Base-by-base conservation (phyloP, 305 asterid species). In the Fraxinus baroniana region DNA sequence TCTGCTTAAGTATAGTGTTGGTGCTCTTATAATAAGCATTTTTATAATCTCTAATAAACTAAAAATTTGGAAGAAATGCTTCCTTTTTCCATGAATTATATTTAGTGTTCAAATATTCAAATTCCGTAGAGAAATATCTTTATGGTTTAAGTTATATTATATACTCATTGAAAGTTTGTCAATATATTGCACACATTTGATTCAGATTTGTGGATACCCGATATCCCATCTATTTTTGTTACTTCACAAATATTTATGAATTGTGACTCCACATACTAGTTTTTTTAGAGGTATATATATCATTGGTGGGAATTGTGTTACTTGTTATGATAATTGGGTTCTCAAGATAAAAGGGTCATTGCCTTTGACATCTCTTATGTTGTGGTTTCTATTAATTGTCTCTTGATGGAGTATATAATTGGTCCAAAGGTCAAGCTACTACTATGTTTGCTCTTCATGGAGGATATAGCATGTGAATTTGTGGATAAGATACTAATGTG, bases 241-340 rank as follows among this genome's bases (percentile, higher is more conserved):
- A 60, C 70, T 60, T 60, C 39, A 68, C 39, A 28, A 26, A 4
- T 28, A 26, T 10, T 68, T 68, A 13, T 15, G 12, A 3, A 68
- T 28, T 28, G 39, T 41, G 2, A 10, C 15, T 68, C 36, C 30
- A 66, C 36, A 66, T 28, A 12, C 74, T 28, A 68, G 20, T 28
- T 26, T 12, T 68, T 28, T 28, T 12, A 9, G 18, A 10, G 17
- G 37, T 26, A 17, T 39, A 39, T 39, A 66, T 66, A 24, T 66
- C 8, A 66, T 66, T 32, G 12, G n/a, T 26, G 36, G 68, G 78
- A 77, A 72, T 60, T 64, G 24, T 32, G 77, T 74, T 68, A 66
- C 32, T 74, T 66, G 20, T 75, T 32, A 64, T 82, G 83, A 66
- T 30, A 22, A 64, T 76, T 79, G 78, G 84, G 60, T 70, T 81